Evolutionary conservation across 306 rosid genomes (phyloP), one percentile per base, ranked within the genome.

Genomic region (Malus orientalis): DNA sequence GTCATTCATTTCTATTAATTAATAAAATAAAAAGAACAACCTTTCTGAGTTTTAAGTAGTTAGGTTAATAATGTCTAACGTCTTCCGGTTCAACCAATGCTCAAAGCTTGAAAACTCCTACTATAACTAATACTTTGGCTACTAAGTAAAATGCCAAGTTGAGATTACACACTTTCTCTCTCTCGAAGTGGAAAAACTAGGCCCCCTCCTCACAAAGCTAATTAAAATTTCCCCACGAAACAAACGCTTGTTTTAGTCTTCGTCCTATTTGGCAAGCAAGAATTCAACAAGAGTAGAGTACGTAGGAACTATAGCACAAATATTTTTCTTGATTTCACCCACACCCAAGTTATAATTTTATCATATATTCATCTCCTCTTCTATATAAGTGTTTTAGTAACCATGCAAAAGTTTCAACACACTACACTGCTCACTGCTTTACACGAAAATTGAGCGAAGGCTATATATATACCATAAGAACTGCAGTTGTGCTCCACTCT

Each of bases 391-490:
- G 38, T 33, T 53, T 53, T 32, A 19, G 20, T 6, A 66, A 53
- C 11, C 73, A 79, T 22, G 27, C 63, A 19, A 40, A 49, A 71
- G 67, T 53, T 79, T 64, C 72, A 79, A 64, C 33, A 36, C 65
- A 57, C 11, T 55, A 57, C 13, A 36, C 36, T 33, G 36, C 44
- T 38, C 15, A n/a, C 55, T 29, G 10, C 13, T 33, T 33, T 33
- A 88, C 74, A 84, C n/a, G 27, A 88, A 82, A 63, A 77, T 85
- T 45, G 89, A 87, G 64, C 14, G 96, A 63, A 87, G 97, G 76
- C 98, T 97, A 32, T 91, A 88, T 91, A 88, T 33, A 33, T 32
- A 32, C 86, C 97, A 85, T 69, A 79, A 79, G 45, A 78, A 81
- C 76, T 84, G 88, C 67, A 20, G 74, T 13, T 84, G 85, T 23